A percentile compares a stretch with the other conserved stretches of the same genome.
phyloP scores from a whole-genome alignment of 768 basidiomycete species.

The Rhizopogon vinicolor region DNA sequence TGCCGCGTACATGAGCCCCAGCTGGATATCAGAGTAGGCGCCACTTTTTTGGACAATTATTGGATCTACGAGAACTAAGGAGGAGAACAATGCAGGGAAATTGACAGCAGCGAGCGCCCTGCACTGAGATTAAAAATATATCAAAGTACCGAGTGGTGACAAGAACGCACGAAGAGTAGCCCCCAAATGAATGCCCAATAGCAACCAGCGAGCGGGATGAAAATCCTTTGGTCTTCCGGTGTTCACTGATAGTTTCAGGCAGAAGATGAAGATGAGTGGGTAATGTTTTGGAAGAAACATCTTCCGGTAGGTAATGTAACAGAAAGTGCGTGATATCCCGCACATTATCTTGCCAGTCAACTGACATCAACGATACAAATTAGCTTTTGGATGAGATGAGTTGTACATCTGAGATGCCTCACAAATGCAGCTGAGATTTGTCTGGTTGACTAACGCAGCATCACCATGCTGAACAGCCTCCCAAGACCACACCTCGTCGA shows the following conservation, averaged over 20 bases:
- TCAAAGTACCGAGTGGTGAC: not conserved
- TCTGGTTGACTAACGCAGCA: constrained; percentile 65
- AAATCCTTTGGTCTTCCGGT: constrained; percentile 46
- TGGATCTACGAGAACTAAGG: constrained; percentile 76
- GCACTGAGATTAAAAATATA: not conserved
- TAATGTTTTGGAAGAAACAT: constrained; percentile 27
- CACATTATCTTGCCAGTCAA: constrained; percentile 72
- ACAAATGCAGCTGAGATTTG: constrained; percentile 55
- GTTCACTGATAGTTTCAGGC: constrained; percentile 32
- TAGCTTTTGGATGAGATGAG: not conserved
- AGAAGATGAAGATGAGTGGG: constrained; percentile 55
- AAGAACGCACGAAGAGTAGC: constrained; percentile 61
- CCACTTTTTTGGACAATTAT: constrained; percentile 40
- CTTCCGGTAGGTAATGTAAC: constrained; percentile 56
- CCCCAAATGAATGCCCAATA: constrained; percentile 85
- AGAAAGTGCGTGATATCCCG: constrained; percentile 81
- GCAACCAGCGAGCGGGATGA: constrained; percentile 51
- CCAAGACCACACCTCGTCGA: constrained; percentile 79
- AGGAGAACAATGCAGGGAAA: constrained; percentile 63
- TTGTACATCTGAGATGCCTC: constrained; percentile 18
- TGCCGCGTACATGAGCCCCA: constrained; percentile 34
- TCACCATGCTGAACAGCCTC: constrained; percentile 87
- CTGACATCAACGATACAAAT: constrained; percentile 28
- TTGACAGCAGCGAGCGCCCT: constrained; percentile 65
- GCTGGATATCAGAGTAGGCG: not conserved